A percentile compares a stretch with the other conserved stretches of the same genome.
phyloP scores from a whole-genome alignment of 805 yeast genomes.

The Kazachstania viticola region DNA sequence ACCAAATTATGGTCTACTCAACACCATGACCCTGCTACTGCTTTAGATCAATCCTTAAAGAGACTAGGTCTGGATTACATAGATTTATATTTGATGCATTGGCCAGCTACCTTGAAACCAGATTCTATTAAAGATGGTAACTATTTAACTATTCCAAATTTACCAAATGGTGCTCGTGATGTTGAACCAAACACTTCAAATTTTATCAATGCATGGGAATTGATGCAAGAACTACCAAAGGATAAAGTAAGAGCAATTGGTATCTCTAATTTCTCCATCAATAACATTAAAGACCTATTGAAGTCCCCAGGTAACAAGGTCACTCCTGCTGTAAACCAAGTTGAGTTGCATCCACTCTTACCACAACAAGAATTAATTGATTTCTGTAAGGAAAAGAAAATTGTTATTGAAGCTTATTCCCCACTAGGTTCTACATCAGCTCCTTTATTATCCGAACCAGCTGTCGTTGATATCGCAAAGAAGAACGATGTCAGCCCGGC shows the following conservation, averaged over 20 bases:
- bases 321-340: conserved; percentile 63
- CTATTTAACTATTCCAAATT: conserved; percentile 25
- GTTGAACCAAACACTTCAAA: conserved; percentile 28
- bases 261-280: conserved; percentile 58
- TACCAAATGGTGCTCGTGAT: conserved; percentile 31
- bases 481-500: conserved; percentile 34
- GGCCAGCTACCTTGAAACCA: conserved; percentile 55
- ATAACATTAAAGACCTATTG: conserved; percentile 40
- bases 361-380: conserved; percentile 51
- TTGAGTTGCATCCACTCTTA: conserved; percentile 64
- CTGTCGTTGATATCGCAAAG: conserved; percentile 34
- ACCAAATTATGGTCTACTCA: conserved; percentile 56
- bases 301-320: conserved; percentile 36
- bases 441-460: conserved; percentile 37
- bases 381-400: conserved; percentile 40
- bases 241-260: conserved; percentile 56
- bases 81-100: conserved; percentile 69
- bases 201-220: conserved; percentile 49
- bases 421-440: conserved; percentile 58
- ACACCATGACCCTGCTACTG: conserved; percentile 38
- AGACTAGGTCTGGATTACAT: conserved; percentile 64
- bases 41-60: conserved; percentile 46
- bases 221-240: conserved; percentile 46
- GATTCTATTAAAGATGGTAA: conserved; percentile 29
- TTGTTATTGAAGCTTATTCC: conserved; percentile 61